Evolutionary conservation across 2,329 filamentous ascomycete species (phyloP), one percentile per base, ranked within the genome.

Genomic region (Talaromyces marneffei): DNA sequence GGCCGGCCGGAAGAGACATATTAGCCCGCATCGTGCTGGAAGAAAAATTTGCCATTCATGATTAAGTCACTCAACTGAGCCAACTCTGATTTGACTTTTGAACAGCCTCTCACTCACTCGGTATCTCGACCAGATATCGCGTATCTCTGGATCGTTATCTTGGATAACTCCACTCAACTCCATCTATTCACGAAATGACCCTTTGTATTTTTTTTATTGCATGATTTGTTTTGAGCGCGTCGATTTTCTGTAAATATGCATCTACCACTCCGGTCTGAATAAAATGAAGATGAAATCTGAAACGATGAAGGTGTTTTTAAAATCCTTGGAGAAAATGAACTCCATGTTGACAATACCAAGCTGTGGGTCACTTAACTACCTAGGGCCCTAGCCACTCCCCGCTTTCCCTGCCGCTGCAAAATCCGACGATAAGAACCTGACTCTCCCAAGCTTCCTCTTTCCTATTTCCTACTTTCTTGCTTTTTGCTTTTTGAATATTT

Each of bases 11-110:
- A 62, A 63, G 2, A 64, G 66, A 12, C 66, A 65, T 64, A 64
- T 61, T 2, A 68, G 66, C 25, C 64, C 69, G 1, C 37, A 55
- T 31, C 65, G 69, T 12, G 10, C 39, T 50, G 46, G 25, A 10
- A 25, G 55, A 7, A 60, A 55, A n/a, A 14, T 55, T 39, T 27
- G 33, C 7, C 31, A 37, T 54, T 54, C 20, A 37, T 54, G 27
- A 54, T 50, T 29, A 54, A n/a, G 50, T 31, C 25, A 50, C 44
- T 50, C 12, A 12, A 48, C 27, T 25, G 20, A 44, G 40, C 14
- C 40, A 44, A 12, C 6, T 48, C 23, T 27, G 14, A n/a, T 29
- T 29, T 50, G 44, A 31, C 44, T 29, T 50, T 50, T 29, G 9
- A 31, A 31, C n/a, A 29, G 18, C 10, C n/a, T 31, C 20, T 31